These are phyloP conservation scores for Prosopis cineraria DNA, from an alignment of 306 rosid genomes.

Conservation along the genomic window DNA sequence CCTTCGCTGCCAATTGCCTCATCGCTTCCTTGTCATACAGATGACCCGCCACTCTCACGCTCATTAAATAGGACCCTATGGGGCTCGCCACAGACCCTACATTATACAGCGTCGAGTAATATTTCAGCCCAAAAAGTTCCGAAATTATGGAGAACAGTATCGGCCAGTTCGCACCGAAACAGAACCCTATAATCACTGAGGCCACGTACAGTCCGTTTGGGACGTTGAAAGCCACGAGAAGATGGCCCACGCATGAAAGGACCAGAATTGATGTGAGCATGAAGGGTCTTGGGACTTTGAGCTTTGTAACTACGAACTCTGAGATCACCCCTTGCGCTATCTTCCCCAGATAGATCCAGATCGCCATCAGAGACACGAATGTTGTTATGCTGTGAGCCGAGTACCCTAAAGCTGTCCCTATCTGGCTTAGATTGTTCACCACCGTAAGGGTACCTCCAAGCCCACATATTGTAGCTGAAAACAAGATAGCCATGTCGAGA, in stretches of 20 bases:
- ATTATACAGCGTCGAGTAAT: slow-evolving; percentile 74
- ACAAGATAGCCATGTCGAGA: slow-evolving; percentile 59
- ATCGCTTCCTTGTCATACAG: slow-evolving; percentile 49
- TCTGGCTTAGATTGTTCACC: slow-evolving; percentile 65
- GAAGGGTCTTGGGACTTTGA: slow-evolving; percentile 52
- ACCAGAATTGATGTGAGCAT: slow-evolving; percentile 47
- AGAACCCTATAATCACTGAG: slow-evolving; percentile 66
- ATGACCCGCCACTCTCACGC: slow-evolving; percentile 47
- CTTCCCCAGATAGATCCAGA: slow-evolving; percentile 60
- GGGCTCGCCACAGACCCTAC: slow-evolving; percentile 80
- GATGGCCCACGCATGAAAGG: slow-evolving; percentile 49
- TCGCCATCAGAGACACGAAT: slow-evolving; percentile 57
- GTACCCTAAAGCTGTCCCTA: slow-evolving; percentile 57
- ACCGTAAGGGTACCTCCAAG: slow-evolving; percentile 58
- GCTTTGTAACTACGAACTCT: slow-evolving; percentile 39
- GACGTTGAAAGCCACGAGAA: slow-evolving; percentile 54
- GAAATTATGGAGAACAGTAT: slow-evolving; percentile 73
- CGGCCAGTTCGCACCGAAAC: slow-evolving; percentile 86
- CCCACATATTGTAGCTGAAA: slow-evolving; percentile 58
- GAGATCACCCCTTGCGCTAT: slow-evolving; percentile 50
- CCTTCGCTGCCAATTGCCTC: slow-evolving; percentile 39
- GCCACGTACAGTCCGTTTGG: slow-evolving; percentile 59
- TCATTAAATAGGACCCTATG: slow-evolving; percentile 50
- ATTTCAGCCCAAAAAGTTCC: slow-evolving; percentile 77
- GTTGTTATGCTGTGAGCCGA: slow-evolving; percentile 45